These are phyloP conservation scores for Candolleomyces eurysporus DNA, from an alignment of 768 basidiomycete genomes.

Conservation along the genomic window DNA sequence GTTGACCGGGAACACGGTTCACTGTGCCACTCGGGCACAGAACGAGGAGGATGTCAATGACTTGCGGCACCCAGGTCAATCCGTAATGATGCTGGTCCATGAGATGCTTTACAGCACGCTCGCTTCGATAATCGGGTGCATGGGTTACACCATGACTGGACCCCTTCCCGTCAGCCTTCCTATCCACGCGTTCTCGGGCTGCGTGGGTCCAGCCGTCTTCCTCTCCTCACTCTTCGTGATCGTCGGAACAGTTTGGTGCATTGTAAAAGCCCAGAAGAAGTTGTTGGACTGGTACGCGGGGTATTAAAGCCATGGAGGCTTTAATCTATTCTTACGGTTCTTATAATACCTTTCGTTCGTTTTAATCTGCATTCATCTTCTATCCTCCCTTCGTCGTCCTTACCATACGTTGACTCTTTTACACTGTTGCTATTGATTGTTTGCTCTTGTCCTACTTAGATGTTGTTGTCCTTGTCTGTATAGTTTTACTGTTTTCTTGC, in stretches of 20 bases:
- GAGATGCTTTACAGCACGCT: conserved; percentile 1
- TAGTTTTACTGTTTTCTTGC: too few relatives aligned
- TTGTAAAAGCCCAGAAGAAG: neutral
- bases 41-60: neutral
- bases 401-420: too few relatives aligned
- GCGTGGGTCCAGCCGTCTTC: neutral
- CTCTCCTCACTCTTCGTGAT: neutral
- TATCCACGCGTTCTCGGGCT: neutral
- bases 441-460: too few relatives aligned
- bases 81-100: neutral
- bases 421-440: too few relatives aligned
- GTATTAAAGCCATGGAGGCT: neutral
- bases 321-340: neutral
- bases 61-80: neutral
- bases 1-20: neutral
- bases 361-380: neutral
- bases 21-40: neutral
- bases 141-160: neutral
- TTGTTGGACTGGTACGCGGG: conserved; percentile 3
- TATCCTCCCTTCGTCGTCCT: too few relatives aligned
- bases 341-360: neutral
- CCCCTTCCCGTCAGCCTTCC: neutral
- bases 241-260: neutral
- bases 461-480: too few relatives aligned
- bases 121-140: neutral